Evolutionary conservation across 345 rosid genomes (phyloP).

Genomic region (Populus tremula): DNA sequence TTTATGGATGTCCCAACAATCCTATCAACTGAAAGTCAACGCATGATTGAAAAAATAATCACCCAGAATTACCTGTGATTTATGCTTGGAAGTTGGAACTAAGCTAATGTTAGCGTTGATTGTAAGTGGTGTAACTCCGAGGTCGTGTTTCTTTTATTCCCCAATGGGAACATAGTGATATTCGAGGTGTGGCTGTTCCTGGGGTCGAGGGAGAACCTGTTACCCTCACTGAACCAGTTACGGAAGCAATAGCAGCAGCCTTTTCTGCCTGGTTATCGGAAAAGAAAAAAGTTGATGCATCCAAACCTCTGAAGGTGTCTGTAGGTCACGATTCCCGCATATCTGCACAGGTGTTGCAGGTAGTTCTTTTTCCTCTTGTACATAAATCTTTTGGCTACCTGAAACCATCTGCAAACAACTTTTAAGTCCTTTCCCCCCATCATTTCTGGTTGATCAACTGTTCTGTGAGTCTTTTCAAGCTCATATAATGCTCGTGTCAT

Average conservation of each 20-base stretch:
- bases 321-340: slow-evolving; percentile 96
- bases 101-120: neutral
- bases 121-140: neutral
- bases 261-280: slow-evolving; percentile 85
- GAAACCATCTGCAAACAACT: neutral
- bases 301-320: slow-evolving; percentile 54
- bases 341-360: slow-evolving; percentile 76
- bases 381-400: neutral
- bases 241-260: slow-evolving; percentile 91
- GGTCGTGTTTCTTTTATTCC: slow-evolving; percentile 1
- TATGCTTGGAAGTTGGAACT: neutral
- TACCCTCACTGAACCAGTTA: slow-evolving; percentile 71
- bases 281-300: slow-evolving; percentile 51
- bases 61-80: neutral
- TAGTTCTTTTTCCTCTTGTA: slow-evolving; percentile 13
- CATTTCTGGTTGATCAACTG: neutral
- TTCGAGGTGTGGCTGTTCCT: slow-evolving; percentile 87
- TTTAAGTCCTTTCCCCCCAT: neutral
- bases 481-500: neutral
- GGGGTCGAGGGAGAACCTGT: slow-evolving; percentile 95
- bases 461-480: neutral
- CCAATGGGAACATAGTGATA: slow-evolving; percentile 54
- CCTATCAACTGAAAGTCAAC: neutral
- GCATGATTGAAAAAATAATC: neutral
- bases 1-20: neutral